Percentiles rank a stretch among this genome's conserved stretches.
These are phyloP conservation scores for Colletotrichum liriopes DNA, from an alignment of 2,329 filamentous ascomycete species.

Conservation along the genomic window DNA sequence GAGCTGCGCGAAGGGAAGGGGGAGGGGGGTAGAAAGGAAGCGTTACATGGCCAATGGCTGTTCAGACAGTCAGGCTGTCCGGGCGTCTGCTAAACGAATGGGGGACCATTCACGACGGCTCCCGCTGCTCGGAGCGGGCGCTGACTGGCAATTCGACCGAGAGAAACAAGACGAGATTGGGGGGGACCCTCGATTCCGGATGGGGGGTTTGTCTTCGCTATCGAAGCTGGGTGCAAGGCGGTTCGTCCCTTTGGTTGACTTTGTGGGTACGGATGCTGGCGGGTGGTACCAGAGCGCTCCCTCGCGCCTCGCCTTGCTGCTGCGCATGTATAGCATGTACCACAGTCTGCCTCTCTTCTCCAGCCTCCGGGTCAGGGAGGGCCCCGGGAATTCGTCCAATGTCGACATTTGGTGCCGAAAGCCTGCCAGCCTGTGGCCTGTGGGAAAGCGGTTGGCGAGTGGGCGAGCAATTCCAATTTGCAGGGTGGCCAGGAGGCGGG, in stretches of 20 bases:
- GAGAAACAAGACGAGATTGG: constrained; percentile 29
- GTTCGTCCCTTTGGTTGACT: constrained; percentile 30
- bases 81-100: constrained; percentile 42
- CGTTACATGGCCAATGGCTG: constrained; percentile 40
- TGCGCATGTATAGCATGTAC: background rate
- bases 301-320: constrained; percentile 24
- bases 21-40: constrained; percentile 20
- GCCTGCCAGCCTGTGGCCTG: constrained; percentile 33
- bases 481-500: constrained; percentile 41
- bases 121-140: constrained; percentile 38
- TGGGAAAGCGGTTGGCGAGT: constrained; percentile 29
- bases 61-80: constrained; percentile 29
- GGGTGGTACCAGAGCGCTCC: background rate
- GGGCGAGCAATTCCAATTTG: constrained; percentile 40
- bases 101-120: constrained; percentile 33
- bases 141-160: constrained; percentile 39
- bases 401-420: constrained; percentile 31
- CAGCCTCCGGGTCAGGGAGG: constrained; percentile 20
- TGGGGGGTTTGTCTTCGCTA: constrained; percentile 15
- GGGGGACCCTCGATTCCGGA: constrained; percentile 20
- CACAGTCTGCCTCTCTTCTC: constrained; percentile 16
- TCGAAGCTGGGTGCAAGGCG: constrained; percentile 29
- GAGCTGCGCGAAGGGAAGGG: constrained; percentile 35
- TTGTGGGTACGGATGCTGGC: constrained; percentile 26
- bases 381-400: constrained; percentile 31